Conservation (phyloP, 805 yeast species). For the Barnettozyma wickerhamii region DNA sequence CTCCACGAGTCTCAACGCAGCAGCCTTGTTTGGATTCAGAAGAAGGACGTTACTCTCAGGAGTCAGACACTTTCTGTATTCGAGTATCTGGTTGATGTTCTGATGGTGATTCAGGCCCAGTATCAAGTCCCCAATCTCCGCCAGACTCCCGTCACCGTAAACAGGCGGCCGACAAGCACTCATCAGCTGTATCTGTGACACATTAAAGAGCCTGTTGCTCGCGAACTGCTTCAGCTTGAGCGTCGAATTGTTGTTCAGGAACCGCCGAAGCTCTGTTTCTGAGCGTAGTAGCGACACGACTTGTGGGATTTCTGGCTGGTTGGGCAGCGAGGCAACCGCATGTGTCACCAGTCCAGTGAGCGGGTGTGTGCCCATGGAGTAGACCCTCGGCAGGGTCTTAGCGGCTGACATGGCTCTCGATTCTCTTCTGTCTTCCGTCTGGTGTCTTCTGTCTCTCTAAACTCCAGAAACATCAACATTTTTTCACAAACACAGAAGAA, state of each 20-base stretch:
- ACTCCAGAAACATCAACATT: background rate
- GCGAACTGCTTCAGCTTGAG: slow-evolving; percentile 22
- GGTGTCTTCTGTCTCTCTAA: background rate
- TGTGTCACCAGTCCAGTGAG: slow-evolving; percentile 36
- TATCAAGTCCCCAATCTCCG: slow-evolving; percentile 18
- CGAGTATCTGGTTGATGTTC: slow-evolving; percentile 14
- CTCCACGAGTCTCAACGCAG: slow-evolving; percentile 36
- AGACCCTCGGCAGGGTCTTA: slow-evolving; percentile 28
- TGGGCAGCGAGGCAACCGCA: slow-evolving; percentile 35
- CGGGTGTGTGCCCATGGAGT: slow-evolving; percentile 42
- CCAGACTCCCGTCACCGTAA: slow-evolving; percentile 19
- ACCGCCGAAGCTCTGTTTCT: slow-evolving; percentile 37
- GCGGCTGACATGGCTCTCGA: background rate
- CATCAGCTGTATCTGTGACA: slow-evolving; percentile 14
- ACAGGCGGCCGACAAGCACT: slow-evolving; percentile 24
- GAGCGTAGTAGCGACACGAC: slow-evolving; percentile 40
- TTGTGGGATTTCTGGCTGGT: slow-evolving; percentile 33
- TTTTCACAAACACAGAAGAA: background rate
- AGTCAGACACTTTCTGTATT: slow-evolving; percentile 22
- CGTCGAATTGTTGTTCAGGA: slow-evolving; percentile 36
- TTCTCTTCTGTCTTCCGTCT: background rate
- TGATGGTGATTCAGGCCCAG: slow-evolving; percentile 13
- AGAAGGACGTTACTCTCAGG: slow-evolving; percentile 54
- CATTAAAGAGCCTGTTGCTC: slow-evolving; percentile 8
- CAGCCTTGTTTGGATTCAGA: slow-evolving; percentile 68